Conservation (phyloP, 805 yeast species). For the Lipomyces kockii region DNA sequence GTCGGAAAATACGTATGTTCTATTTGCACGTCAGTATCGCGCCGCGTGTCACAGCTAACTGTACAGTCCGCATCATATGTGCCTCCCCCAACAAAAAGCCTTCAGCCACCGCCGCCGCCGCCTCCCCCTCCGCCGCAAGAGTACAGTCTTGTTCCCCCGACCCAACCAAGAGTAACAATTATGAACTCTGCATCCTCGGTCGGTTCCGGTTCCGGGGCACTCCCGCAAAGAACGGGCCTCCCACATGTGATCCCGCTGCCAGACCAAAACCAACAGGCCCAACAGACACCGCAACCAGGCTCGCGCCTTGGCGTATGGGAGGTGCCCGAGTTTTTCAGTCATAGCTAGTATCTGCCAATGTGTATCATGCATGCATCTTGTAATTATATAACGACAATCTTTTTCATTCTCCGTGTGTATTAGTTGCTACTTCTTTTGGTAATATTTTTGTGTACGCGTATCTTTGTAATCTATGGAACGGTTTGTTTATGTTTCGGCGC, state of each 20-base stretch:
- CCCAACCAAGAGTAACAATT: neutral
- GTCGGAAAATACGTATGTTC: slow-evolving; percentile 55
- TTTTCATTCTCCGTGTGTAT: neutral
- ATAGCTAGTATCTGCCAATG: neutral
- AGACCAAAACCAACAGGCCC: neutral
- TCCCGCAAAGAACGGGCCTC: neutral
- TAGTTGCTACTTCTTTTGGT: neutral
- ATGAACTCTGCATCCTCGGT: neutral
- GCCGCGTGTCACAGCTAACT: neutral
- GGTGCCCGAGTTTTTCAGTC: neutral
- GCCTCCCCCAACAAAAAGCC: neutral
- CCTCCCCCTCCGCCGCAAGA: neutral
- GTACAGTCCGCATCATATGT: neutral
- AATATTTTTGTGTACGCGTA: too few species aligned
- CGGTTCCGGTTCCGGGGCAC: neutral
- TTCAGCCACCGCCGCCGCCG: slow-evolving; percentile 3
- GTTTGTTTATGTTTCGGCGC: neutral
- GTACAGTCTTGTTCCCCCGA: neutral
- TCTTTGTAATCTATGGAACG: neutral
- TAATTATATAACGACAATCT: neutral
- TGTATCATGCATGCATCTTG: neutral
- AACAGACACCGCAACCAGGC: neutral
- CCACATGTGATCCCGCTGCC: neutral
- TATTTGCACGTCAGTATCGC: neutral
- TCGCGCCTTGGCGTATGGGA: slow-evolving; percentile 5